Percentiles rank a stretch among this genome's conserved stretches.
Conservation (phyloP, 2,329 filamentous ascomycete species). For the Parastagonospora avenae region DNA sequence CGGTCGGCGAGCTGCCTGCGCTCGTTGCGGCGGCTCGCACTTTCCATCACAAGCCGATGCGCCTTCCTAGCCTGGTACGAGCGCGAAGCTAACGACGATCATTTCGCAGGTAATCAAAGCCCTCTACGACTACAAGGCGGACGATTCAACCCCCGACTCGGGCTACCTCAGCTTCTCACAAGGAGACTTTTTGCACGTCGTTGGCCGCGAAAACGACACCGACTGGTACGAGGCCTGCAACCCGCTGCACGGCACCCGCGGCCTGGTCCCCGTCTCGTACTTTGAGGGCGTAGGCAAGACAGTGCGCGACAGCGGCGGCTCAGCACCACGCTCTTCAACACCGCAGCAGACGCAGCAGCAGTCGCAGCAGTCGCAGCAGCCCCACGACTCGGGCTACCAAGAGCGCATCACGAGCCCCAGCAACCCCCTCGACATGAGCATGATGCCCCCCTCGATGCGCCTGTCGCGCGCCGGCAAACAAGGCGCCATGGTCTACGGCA, state of each 20-base stretch:
- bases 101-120: conserved; percentile 85
- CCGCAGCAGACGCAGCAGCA: conserved; percentile 19
- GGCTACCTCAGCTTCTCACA: conserved; percentile 83
- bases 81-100: conserved; percentile 31
- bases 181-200: conserved; percentile 98
- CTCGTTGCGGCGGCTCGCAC: neutral
- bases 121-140: conserved; percentile 91
- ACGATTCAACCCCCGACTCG: conserved; percentile 62
- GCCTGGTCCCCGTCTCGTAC: conserved; percentile 90
- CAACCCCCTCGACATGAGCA: conserved; percentile 35
- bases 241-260: conserved; percentile 83
- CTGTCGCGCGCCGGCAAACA: conserved; percentile 56
- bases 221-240: conserved; percentile 99
- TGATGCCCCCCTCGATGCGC: conserved; percentile 36
- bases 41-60: neutral
- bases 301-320: conserved; percentile 78
- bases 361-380: conserved; percentile 46
- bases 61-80: conserved; percentile 18
- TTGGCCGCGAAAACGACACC: conserved; percentile 88
- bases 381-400: conserved; percentile 91
- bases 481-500: conserved; percentile 92
- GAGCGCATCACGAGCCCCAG: conserved; percentile 54
- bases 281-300: conserved; percentile 93
- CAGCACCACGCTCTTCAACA: conserved; percentile 47
- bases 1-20: neutral